These are phyloP conservation scores for Aspergillus haitiensis DNA, from an alignment of 495 filamentous ascomycete species.

Conservation along the genomic window DNA sequence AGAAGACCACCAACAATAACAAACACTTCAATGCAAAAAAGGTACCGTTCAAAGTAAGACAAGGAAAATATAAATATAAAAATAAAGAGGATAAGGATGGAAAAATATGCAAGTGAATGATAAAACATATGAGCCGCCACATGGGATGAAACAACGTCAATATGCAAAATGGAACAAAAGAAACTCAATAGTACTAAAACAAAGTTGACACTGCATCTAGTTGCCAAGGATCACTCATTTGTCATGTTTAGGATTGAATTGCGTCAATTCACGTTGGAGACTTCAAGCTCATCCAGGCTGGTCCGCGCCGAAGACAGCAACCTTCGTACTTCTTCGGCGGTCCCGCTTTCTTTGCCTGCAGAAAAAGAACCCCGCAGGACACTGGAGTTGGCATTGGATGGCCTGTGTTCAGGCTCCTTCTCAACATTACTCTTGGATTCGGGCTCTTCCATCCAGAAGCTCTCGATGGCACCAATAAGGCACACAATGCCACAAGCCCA, in stretches of 20 bases:
- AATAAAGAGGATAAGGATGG: constrained; percentile 6
- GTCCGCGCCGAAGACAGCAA: constrained; percentile 44
- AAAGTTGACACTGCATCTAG: not conserved
- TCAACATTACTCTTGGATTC: constrained; percentile 35
- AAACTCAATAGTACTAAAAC: not conserved
- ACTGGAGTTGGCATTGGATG: constrained; percentile 6
- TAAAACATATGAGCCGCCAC: not conserved
- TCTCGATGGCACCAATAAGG: constrained; percentile 63
- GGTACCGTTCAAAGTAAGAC: constrained; percentile 18
- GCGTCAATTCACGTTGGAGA: constrained; percentile 31
- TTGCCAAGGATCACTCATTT: constrained; percentile 10
- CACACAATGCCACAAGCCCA: constrained; percentile 82
- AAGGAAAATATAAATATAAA: constrained; percentile 7
- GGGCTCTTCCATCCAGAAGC: constrained; percentile 53
- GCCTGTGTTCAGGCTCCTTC: constrained; percentile 27
- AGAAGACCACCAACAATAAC: constrained; percentile 20
- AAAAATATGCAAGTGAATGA: constrained; percentile 18
- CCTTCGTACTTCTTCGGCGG: constrained; percentile 41
- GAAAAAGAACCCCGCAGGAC: constrained; percentile 25
- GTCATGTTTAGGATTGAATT: constrained; percentile 16
- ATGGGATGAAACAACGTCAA: not conserved
- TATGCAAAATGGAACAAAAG: constrained; percentile 7
- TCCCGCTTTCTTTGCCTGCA: constrained; percentile 28
- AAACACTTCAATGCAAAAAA: constrained; percentile 16
- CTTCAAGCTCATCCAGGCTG: constrained; percentile 42